Evolutionary conservation across 352 stramenopile species (phyloP).

Genomic region (Phytophthora lateralis): DNA sequence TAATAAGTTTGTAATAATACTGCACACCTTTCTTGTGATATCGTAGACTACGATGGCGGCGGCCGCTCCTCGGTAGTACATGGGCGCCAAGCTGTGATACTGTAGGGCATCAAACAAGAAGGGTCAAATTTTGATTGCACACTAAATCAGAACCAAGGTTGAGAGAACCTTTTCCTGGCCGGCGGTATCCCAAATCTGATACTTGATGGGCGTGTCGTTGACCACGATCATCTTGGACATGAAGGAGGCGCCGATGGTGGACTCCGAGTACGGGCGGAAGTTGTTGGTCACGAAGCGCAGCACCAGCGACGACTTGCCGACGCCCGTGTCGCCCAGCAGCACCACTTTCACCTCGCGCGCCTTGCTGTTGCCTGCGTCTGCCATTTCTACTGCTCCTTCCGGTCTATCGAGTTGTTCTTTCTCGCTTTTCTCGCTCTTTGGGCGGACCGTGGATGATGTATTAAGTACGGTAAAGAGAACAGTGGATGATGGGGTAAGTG

Average conservation of each 20-base stretch:
- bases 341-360: constrained; percentile 91
- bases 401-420: constrained; percentile 25
- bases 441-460: background rate
- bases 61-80: constrained; percentile 98
- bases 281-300: constrained; percentile 97
- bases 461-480: background rate
- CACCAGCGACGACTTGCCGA: constrained; percentile 97
- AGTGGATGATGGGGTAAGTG: background rate
- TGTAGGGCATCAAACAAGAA: constrained; percentile 25
- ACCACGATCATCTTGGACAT: constrained; percentile 96
- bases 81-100: constrained; percentile 97
- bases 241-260: constrained; percentile 97
- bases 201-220: constrained; percentile 93
- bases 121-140: too few species aligned
- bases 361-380: constrained; percentile 66
- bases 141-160: background rate
- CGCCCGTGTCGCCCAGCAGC: constrained; percentile 92
- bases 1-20: constrained; percentile 19
- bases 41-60: constrained; percentile 98
- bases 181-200: constrained; percentile 99
- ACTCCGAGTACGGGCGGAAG: constrained; percentile 96
- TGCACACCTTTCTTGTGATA: constrained; percentile 93
- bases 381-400: constrained; percentile 36
- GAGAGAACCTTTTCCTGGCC: constrained; percentile 93
- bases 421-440: constrained; percentile 17